These are phyloP conservation scores for Lipomyces kockii DNA, from an alignment of 805 yeast genomes.

Conservation along the genomic window DNA sequence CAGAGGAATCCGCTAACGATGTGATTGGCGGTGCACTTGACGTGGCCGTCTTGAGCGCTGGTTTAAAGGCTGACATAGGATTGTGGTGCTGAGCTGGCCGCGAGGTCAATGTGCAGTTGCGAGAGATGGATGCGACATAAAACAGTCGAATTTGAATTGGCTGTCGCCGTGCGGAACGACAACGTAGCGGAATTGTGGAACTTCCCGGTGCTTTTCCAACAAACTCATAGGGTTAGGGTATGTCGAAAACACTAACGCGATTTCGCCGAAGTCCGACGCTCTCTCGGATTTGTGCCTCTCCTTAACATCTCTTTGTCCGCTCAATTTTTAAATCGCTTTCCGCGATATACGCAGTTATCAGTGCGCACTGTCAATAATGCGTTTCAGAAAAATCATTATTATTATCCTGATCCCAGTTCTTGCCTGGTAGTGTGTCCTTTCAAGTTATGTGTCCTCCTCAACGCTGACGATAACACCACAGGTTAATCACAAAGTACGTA, in stretches of 20 bases:
- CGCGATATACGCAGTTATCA: background rate
- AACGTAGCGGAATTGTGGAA: background rate
- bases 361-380: conserved; percentile 13
- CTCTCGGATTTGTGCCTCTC: too few relatives aligned
- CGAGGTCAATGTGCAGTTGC: background rate
- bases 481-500: conserved; percentile 15
- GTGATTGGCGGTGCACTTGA: conserved; percentile 17
- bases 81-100: background rate
- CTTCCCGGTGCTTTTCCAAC: too few relatives aligned
- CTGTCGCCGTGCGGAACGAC: background rate
- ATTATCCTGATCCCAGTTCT: conserved; percentile 5
- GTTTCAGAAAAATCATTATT: conserved; percentile 8
- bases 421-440: conserved; percentile 11
- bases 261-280: too few relatives aligned
- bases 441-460: background rate
- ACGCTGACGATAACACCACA: background rate
- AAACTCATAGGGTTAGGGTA: too few relatives aligned
- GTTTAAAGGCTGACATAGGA: conserved; percentile 10
- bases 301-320: too few relatives aligned
- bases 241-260: too few relatives aligned
- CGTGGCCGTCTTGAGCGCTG: conserved; percentile 17
- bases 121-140: background rate
- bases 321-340: background rate
- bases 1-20: background rate
- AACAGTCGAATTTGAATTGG: background rate